Evolutionary conservation across 2,329 filamentous ascomycete species (phyloP).

Genomic region (Alternaria gansuensis): DNA sequence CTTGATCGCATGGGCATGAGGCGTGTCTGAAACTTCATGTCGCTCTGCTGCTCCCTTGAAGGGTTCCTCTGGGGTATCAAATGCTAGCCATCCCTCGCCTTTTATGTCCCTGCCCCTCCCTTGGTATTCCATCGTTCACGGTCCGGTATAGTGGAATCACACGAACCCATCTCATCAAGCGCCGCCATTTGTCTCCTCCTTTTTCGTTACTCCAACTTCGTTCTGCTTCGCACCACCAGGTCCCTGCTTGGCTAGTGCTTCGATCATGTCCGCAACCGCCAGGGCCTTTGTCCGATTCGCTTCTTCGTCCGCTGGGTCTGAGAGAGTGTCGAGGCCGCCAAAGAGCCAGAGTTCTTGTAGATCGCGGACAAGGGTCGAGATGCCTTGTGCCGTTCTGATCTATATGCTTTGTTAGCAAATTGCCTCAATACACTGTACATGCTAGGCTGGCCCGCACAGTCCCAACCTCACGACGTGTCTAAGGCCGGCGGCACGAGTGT

Average conservation of each 20-base stretch:
- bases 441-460: background rate
- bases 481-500: background rate
- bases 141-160: too few relatives aligned
- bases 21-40: background rate
- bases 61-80: background rate
- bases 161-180: background rate
- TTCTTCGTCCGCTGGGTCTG: constrained; percentile 41
- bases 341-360: constrained; percentile 75
- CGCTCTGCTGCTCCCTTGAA: background rate
- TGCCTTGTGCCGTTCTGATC: constrained; percentile 70
- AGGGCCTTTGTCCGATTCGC: constrained; percentile 30
- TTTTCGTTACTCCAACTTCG: background rate
- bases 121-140: background rate
- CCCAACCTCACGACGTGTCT: background rate
- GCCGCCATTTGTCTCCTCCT: constrained; percentile 9
- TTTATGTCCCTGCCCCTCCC: background rate
- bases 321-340: constrained; percentile 67
- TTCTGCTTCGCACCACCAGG: constrained; percentile 13
- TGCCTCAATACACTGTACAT: background rate
- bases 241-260: constrained; percentile 33
- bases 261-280: constrained; percentile 36
- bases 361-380: constrained; percentile 67
- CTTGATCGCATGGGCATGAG: background rate
- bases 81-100: background rate
- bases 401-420: constrained; percentile 11